Evolutionary conservation across 306 rosid genomes (phyloP).

Genomic region (Vicia faba): DNA sequence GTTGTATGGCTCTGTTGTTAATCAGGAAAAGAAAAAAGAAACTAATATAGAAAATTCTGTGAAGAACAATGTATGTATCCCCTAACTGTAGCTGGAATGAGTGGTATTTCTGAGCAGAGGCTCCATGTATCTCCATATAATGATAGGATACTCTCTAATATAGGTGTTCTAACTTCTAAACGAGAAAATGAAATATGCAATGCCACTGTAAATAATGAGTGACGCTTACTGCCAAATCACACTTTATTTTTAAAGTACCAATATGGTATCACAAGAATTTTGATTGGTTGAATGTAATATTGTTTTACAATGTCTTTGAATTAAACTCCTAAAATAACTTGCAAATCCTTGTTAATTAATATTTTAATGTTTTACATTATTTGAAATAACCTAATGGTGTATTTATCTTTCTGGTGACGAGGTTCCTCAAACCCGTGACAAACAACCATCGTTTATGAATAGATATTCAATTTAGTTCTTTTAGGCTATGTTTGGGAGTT

Average conservation of each 20-base stretch:
- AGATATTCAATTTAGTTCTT: neutral
- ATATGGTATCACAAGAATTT: too few species aligned
- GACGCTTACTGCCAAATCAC: too few species aligned
- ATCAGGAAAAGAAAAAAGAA: conserved; percentile 37
- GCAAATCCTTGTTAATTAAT: conserved; percentile 16
- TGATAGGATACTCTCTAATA: conserved; percentile 30
- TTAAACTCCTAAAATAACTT: neutral
- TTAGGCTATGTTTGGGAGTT: too few species aligned
- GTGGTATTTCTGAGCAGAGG: conserved; percentile 26
- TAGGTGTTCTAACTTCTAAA: conserved; percentile 28
- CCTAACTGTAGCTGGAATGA: conserved; percentile 35
- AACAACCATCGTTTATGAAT: neutral
- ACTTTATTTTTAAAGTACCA: too few species aligned
- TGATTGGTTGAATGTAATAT: too few species aligned
- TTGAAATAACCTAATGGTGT: conserved; percentile 3
- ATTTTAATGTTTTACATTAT: conserved; percentile 9
- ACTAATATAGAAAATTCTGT: conserved; percentile 40
- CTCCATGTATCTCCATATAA: conserved; percentile 29
- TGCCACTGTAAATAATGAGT: too few species aligned
- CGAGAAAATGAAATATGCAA: neutral
- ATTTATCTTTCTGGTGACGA: neutral
- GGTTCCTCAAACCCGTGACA: neutral
- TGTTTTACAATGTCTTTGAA: too few species aligned
- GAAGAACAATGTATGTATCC: conserved; percentile 41
- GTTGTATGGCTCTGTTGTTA: conserved; percentile 50